A percentile compares a stretch with the other conserved stretches of the same genome.
Evolutionary conservation across 2,329 filamentous ascomycete species (phyloP).

Genomic region (Apiospora rasikravindrae): DNA sequence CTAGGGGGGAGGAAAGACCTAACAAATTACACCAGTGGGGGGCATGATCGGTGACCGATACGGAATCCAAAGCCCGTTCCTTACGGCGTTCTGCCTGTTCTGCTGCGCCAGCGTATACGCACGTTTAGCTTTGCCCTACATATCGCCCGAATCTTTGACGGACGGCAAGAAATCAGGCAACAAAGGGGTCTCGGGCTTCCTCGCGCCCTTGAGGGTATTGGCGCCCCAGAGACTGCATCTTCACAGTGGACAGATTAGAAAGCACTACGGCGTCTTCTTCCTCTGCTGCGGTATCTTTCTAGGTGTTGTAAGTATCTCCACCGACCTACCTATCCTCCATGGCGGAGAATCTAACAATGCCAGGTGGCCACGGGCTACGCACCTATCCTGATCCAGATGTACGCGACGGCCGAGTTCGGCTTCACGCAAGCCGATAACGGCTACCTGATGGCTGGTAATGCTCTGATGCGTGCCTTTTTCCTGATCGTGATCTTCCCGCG

Average conservation of each 20-base stretch:
- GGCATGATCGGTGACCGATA: conserved; percentile 68
- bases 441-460: conserved; percentile 57
- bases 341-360: conserved; percentile 10
- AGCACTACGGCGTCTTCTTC: conserved; percentile 66
- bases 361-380: conserved; percentile 71
- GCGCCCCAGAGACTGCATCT: conserved; percentile 61
- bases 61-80: conserved; percentile 68
- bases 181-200: conserved; percentile 57
- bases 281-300: conserved; percentile 70
- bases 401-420: conserved; percentile 56
- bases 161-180: conserved; percentile 31
- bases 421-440: conserved; percentile 58
- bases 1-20: not conserved
- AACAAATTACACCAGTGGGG: conserved; percentile 51
- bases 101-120: conserved; percentile 50
- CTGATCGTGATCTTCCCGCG: conserved; percentile 55
- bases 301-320: conserved; percentile 56
- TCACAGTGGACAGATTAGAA: conserved; percentile 50
- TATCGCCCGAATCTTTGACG: conserved; percentile 23
- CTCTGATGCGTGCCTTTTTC: conserved; percentile 56
- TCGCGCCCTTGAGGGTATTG: conserved; percentile 68
- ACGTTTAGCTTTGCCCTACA: conserved; percentile 47
- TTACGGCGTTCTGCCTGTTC: conserved; percentile 65
- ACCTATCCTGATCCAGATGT: conserved; percentile 63
- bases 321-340: not conserved